phyloP scores from a whole-genome alignment of 2,329 filamentous ascomycete species.

The Neodidymelliopsis sp. region DNA sequence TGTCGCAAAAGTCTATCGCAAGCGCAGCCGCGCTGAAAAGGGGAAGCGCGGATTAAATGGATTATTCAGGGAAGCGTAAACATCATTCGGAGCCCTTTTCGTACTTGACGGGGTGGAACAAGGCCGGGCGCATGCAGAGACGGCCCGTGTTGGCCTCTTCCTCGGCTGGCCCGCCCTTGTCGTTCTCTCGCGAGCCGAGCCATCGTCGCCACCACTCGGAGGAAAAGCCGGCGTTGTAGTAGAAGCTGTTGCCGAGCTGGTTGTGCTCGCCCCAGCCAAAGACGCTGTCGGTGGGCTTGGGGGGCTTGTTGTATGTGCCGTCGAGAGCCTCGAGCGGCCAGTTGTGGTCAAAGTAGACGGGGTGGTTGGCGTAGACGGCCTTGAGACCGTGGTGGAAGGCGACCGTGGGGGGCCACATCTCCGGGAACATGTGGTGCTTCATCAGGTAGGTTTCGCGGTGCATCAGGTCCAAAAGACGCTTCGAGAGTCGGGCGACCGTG shows the following conservation, averaged over 20 bases:
- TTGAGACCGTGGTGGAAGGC: constrained; percentile 81
- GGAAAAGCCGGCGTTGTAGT: constrained; percentile 59
- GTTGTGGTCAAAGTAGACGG: constrained; percentile 79
- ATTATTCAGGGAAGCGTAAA: constrained; percentile 21
- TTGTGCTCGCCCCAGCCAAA: constrained; percentile 63
- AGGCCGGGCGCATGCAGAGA: constrained; percentile 55
- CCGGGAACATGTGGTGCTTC: constrained; percentile 76
- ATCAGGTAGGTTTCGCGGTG: constrained; percentile 77
- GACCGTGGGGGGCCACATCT: constrained; percentile 79
- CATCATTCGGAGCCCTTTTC: constrained; percentile 51
- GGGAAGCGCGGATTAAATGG: constrained; percentile 36
- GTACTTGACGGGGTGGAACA: constrained; percentile 60
- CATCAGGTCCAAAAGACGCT: constrained; percentile 76
- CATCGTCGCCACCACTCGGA: constrained; percentile 59
- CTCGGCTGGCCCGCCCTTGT: constrained; percentile 49
- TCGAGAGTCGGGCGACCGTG: constrained; percentile 77
- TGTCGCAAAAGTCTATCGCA: constrained; percentile 36
- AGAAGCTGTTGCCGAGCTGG: constrained; percentile 58
- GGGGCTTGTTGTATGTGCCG: constrained; percentile 58
- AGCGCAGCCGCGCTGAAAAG: constrained; percentile 28
- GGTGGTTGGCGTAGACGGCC: constrained; percentile 78
- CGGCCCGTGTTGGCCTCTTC: constrained; percentile 57
- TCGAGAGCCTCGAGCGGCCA: constrained; percentile 64
- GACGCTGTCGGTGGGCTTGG: constrained; percentile 54
- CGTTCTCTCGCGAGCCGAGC: constrained; percentile 58